Evolutionary conservation across 768 basidiomycete species (phyloP).

Genomic region (Suillus bovinus): DNA sequence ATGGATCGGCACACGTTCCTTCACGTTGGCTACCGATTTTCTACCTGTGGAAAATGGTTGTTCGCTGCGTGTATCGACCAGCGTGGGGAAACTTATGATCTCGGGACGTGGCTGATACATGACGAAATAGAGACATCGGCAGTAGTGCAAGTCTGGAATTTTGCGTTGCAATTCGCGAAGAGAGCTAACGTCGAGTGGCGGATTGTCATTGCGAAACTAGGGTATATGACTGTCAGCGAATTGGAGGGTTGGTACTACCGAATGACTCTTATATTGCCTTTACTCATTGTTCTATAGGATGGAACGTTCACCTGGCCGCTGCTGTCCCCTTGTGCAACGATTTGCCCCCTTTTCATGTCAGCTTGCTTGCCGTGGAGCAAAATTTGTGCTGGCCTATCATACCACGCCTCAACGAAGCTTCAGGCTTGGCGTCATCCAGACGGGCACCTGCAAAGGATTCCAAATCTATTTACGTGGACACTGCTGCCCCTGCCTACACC

Average conservation of each 20-base stretch:
- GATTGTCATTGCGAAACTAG: slow-evolving; percentile 69
- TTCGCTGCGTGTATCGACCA: slow-evolving; percentile 75
- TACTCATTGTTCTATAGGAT: slow-evolving; percentile 47
- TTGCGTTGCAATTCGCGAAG: slow-evolving; percentile 59
- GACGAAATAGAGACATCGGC: slow-evolving; percentile 47
- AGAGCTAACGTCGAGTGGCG: slow-evolving; percentile 80
- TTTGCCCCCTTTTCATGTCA: slow-evolving; percentile 58
- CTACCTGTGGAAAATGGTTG: slow-evolving; percentile 74
- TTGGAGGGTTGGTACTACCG: slow-evolving; percentile 54
- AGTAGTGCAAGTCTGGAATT: slow-evolving; percentile 68
- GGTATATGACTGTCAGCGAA: slow-evolving; percentile 58
- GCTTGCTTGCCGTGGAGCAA: slow-evolving; percentile 59
- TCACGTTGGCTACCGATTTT: slow-evolving; percentile 74
- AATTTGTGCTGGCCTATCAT: slow-evolving; percentile 62
- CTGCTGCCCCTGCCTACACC: slow-evolving; percentile 48
- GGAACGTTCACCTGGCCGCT: slow-evolving; percentile 54
- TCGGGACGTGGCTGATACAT: slow-evolving; percentile 66
- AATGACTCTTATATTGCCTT: slow-evolving; percentile 7
- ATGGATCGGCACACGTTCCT: slow-evolving; percentile 61
- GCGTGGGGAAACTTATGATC: slow-evolving; percentile 71
- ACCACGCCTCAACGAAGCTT: slow-evolving; percentile 24
- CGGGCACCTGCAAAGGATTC: slow-evolving; percentile 33
- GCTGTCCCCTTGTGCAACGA: slow-evolving; percentile 39
- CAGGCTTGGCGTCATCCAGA: slow-evolving; percentile 28
- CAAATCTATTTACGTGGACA: slow-evolving; percentile 35